Evolutionary conservation across 225 moss, liverwort and hornwort species (phyloP).

Genomic region (Rhytidiadelphus loreus): DNA sequence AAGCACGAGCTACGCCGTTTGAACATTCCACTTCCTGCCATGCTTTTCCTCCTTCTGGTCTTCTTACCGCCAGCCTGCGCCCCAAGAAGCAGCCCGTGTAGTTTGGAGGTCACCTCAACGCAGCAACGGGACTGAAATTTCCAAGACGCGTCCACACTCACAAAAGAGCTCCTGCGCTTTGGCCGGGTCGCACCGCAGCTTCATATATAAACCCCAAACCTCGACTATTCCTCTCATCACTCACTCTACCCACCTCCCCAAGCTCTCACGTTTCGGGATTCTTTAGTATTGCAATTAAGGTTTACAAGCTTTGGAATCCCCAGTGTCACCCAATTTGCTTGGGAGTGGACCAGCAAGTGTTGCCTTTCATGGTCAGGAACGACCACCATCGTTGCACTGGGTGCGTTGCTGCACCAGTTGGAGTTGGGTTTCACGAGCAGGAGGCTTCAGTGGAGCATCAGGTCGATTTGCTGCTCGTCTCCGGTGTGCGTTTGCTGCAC

Average conservation of each 20-base stretch:
- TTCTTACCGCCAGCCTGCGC: not conserved
- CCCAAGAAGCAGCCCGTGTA: not conserved
- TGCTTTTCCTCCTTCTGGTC: not conserved
- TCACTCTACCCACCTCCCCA: not conserved
- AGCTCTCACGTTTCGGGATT: not conserved
- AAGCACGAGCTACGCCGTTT: not conserved
- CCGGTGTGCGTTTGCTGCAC: slow-evolving; percentile 13
- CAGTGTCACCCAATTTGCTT: not conserved
- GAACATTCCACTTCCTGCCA: not conserved
- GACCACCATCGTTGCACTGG: not conserved
- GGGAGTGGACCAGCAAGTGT: not conserved
- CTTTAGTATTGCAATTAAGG: not conserved
- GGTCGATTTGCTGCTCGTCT: not conserved
- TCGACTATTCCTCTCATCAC: not conserved
- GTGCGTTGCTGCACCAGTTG: not conserved
- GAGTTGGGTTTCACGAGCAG: not conserved
- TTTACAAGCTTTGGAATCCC: not conserved
- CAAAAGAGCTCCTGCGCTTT: not conserved
- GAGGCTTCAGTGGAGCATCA: not conserved
- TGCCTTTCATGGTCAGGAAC: slow-evolving; percentile 4
- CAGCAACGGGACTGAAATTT: not conserved
- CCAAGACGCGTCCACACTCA: not conserved
- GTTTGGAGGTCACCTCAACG: not conserved
- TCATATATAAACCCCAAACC: not conserved
- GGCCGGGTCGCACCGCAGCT: not conserved